Percentiles rank a stretch among this genome's conserved stretches.
Conservation (phyloP, 768 basidiomycete species). For the Russula lepida region DNA sequence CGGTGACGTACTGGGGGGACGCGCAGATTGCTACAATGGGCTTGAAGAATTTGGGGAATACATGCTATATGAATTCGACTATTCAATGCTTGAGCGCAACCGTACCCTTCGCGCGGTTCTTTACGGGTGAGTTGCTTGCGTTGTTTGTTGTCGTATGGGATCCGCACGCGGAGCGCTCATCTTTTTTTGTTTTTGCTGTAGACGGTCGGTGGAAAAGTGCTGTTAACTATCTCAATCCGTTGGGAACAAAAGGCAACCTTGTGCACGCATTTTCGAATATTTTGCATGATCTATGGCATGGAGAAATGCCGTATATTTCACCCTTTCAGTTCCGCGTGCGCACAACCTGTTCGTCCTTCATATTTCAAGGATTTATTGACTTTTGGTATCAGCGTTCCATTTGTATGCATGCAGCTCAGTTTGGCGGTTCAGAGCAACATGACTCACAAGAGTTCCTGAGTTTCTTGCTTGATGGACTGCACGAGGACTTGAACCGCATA, state of each 20-base stretch:
- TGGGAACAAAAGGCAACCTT: slow-evolving; percentile 82
- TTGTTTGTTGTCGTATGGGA: not conserved
- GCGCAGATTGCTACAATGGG: slow-evolving; percentile 72
- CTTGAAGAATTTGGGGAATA: slow-evolving; percentile 91
- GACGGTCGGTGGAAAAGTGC: slow-evolving; percentile 76
- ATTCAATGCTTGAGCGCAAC: slow-evolving; percentile 95
- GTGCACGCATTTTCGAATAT: slow-evolving; percentile 77
- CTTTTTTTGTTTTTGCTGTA: slow-evolving; percentile 25
- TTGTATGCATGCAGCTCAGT: slow-evolving; percentile 57
- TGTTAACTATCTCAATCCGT: slow-evolving; percentile 75
- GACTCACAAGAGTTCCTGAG: slow-evolving; percentile 97
- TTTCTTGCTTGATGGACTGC: slow-evolving; percentile 89
- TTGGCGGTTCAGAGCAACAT: slow-evolving; percentile 84
- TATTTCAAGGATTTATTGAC: not conserved
- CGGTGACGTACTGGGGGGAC: slow-evolving; percentile 79
- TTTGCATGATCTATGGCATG: slow-evolving; percentile 80
- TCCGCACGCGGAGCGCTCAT: not conserved
- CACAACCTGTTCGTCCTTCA: not conserved
- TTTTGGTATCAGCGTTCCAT: slow-evolving; percentile 44
- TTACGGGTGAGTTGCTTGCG: slow-evolving; percentile 52
- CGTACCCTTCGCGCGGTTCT: slow-evolving; percentile 87
- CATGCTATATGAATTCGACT: slow-evolving; percentile 99
- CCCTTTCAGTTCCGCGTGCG: slow-evolving; percentile 77
- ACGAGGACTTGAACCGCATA: slow-evolving; percentile 92
- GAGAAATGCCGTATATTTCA: slow-evolving; percentile 72